Base-by-base conservation (phyloP, 1,139 yeast genomes). In the Torulaspora pretoriensis region DNA sequence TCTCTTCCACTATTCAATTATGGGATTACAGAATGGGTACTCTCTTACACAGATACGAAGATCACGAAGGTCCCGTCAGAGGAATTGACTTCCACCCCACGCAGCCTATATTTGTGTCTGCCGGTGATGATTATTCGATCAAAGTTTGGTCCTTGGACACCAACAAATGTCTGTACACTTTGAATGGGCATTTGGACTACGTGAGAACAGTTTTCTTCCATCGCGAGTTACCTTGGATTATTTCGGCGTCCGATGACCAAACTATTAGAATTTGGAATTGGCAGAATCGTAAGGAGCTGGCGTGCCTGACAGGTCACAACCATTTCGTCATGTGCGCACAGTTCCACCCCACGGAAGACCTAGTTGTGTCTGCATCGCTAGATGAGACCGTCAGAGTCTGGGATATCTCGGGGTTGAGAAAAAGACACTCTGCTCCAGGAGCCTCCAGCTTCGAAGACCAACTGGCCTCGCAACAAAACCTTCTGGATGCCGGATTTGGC, bases 11-110 rank as follows among this genome's bases (percentile, higher is more conserved):
- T 14, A 90, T 92, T 65, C 98, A 92, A 68, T 75, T 92, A 54
- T 94, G 99, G 99, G 99, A 94, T 68, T 94, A 94, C 70, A 82
- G 99, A 64, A 94, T 94, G 98, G 99, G 99, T 38, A 89, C 97
- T 2, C 73, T 94, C 62, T 83, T 94, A 65, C 98, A 90, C 67
- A 78, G 97, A 48, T 94, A 89, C 63, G 98, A 94, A 68, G 98
- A 92, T 57, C 99, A 94, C 64, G 96, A 87, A 59, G 99, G 98
- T 23, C 97, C 98, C 5, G 98, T 94, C 27, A 80, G 98, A 69
- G 83, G 92, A 52, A 87, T 94, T 38, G 92, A 83, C 64, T 92
- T 94, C 76, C 99, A 94, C 68, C 96, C 96, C 48, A 89, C 97
- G 4, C 98, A 94, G 68, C 97, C 97, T 28, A 75, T 94, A 51